Conservation (phyloP, 2,329 filamentous ascomycete genomes). For the Trichoderma endophyticum region DNA sequence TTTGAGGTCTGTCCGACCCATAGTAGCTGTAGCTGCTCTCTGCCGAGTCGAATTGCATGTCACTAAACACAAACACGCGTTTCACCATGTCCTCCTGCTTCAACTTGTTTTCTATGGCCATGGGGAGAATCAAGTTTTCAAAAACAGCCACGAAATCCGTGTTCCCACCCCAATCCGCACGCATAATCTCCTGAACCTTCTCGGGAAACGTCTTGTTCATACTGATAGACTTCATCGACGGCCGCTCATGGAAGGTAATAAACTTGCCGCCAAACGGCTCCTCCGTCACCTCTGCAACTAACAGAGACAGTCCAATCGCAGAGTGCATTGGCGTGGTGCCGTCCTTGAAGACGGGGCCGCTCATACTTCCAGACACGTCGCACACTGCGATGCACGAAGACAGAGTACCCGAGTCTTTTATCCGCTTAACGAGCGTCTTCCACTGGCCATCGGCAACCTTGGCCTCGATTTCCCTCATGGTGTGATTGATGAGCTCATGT, state of each 20-base stretch:
- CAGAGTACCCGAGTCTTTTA: constrained; percentile 53
- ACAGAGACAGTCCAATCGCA: constrained; percentile 54
- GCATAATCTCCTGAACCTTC: constrained; percentile 37
- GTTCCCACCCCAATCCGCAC: constrained; percentile 38
- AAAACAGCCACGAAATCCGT: constrained; percentile 57
- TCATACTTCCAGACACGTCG: constrained; percentile 57
- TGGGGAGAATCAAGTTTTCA: constrained; percentile 50
- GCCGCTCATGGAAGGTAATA: constrained; percentile 50
- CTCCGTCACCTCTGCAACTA: constrained; percentile 51
- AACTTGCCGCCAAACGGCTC: constrained; percentile 53
- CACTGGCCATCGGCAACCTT: constrained; percentile 51
- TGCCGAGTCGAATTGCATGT: constrained; percentile 57
- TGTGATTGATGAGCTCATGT: constrained; percentile 27
- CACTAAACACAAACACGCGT: constrained; percentile 57
- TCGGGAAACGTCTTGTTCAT: constrained; percentile 37
- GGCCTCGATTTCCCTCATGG: constrained; percentile 30
- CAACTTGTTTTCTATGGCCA: constrained; percentile 49
- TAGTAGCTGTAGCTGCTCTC: not conserved
- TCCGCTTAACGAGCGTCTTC: constrained; percentile 55
- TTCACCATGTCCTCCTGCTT: constrained; percentile 58
- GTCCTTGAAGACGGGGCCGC: constrained; percentile 37
- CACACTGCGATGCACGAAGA: constrained; percentile 54
- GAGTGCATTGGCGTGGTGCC: constrained; percentile 50
- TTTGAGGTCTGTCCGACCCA: not conserved
- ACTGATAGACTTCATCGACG: constrained; percentile 42